Conservation (phyloP, 495 filamentous ascomycete species). For the Pseudomonodictys pantanalensis region DNA sequence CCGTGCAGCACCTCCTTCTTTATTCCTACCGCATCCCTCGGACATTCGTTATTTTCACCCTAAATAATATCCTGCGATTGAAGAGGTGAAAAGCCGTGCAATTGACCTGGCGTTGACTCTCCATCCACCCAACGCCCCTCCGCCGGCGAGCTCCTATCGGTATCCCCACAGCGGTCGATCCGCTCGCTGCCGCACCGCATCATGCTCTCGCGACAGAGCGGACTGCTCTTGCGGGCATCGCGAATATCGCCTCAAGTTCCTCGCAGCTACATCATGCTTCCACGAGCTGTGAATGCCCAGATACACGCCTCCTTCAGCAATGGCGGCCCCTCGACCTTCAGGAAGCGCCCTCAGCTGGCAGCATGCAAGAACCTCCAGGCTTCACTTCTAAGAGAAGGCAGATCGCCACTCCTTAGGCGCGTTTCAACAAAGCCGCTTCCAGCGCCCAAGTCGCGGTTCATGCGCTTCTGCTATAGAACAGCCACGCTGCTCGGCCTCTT, state of each 20-base stretch:
- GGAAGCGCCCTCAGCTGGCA: constrained; percentile 16
- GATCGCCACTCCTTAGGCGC: constrained; percentile 3
- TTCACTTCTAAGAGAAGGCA: neutral
- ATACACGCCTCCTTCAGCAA: constrained; percentile 21
- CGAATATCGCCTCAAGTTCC: constrained; percentile 10
- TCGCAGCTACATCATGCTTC: neutral
- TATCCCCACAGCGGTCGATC: neutral
- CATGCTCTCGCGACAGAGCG: constrained; percentile 25
- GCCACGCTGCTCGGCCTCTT: constrained; percentile 61
- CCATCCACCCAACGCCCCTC: too few relatives aligned
- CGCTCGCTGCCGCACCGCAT: constrained; percentile 1
- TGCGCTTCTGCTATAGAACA: constrained; percentile 48
- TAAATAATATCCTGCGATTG: neutral
- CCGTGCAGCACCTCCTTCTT: neutral
- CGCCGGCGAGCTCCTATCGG: too few relatives aligned
- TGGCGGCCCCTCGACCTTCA: constrained; percentile 15
- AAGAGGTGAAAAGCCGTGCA: neutral
- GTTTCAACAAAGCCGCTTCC: constrained; percentile 32
- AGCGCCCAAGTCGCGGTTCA: constrained; percentile 27
- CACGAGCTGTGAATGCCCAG: neutral
- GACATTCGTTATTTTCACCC: neutral
- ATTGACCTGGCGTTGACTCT: too few relatives aligned
- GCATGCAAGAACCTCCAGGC: constrained; percentile 5
- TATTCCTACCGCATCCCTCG: neutral
- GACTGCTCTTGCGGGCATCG: constrained; percentile 12